Base-by-base conservation (phyloP, 2,329 filamentous ascomycete genomes). In the Fusarium euwallaceae region DNA sequence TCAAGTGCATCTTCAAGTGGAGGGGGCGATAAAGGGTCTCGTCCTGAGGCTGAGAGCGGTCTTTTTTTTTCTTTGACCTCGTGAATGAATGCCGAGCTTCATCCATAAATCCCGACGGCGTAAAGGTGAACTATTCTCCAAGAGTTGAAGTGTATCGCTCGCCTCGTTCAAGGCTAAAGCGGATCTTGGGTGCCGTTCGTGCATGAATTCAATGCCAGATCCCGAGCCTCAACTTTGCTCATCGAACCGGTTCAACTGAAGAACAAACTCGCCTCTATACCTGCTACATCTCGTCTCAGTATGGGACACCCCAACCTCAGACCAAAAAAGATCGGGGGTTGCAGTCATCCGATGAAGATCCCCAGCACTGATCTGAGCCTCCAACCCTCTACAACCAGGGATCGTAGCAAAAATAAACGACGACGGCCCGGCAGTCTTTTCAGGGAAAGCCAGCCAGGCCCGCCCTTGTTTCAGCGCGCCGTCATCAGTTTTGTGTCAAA, bases 381-480 rank as follows among this genome's bases (percentile, higher is more conserved):
- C 43, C 22, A 24, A 24, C 43, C 45, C 4, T 51, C 9, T 10
- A 16, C 45, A 51, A 32, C 61, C 56, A 60, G 66, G 41, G 22
- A 37, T 58, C 6, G 22, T 16, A 17, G 7, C 32, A 34, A 14
- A 43, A 39, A 43, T 22, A 43, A 43, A 45, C 43, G 43, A 45
- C 22, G 12, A 45, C 20, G 14, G 20, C 43, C 43, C 32, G 61
- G 56, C 56, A 60, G 36, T 60, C 48, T 53, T 37, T 12, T 32
- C 53, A 51, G 63, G 39, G 20, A 64, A 48, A 22, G 4, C 64
- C 12, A 32, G 24, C 60, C 62, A 69, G 61, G 45, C 11, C 32
- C 53, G 67, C 60, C 71, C 73, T 66, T 64, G 73, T 76, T 76
- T 76, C 74, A 73, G 34, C 41, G 37, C 41, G 69, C 64, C 69